These are phyloP conservation scores for Wallacemonas sp. DNA, from an alignment of 208 protist species.

Conservation along the genomic window DNA sequence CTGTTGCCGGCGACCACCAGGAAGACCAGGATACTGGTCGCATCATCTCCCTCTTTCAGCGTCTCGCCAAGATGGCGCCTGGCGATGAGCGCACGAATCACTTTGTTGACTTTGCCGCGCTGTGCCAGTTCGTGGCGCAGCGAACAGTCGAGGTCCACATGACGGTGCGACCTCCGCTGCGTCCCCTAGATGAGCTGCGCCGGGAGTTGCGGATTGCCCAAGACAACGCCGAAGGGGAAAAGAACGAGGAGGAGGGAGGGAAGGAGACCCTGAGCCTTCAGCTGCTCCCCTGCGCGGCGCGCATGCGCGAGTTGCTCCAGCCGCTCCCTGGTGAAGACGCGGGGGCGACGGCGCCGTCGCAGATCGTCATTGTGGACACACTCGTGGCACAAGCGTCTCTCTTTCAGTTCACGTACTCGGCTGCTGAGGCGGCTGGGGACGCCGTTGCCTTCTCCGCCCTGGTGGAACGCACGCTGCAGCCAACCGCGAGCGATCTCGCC, in stretches of 20 bases:
- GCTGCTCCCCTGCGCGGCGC: not conserved
- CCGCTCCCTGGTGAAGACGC: constrained; percentile 13
- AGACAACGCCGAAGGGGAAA: too few species aligned
- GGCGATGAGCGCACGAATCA: constrained; percentile 7
- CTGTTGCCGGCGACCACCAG: constrained; percentile 3
- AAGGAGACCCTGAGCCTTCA: not conserved
- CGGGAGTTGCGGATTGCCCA: constrained; percentile 4
- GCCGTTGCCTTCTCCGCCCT: constrained; percentile 8
- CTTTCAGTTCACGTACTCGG: constrained; percentile 7
- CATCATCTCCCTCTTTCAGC: constrained; percentile 11
- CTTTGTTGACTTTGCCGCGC: constrained; percentile 2
- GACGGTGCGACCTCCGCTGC: not conserved
- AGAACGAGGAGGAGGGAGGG: too few species aligned
- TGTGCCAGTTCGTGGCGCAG: constrained; percentile 14
- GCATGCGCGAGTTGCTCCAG: not conserved
- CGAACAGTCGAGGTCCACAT: constrained; percentile 2
- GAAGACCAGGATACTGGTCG: not conserved
- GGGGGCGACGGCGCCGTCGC: not conserved
- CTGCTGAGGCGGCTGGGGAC: not conserved
- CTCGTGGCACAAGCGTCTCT: not conserved
- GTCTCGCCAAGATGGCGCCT: not conserved
- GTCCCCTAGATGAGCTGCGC: constrained; percentile 1
- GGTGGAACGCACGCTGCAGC: not conserved
- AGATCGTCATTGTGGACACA: not conserved
- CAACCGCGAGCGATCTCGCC: not conserved